These are phyloP conservation scores for Daldinia caldariorum DNA, from an alignment of 495 filamentous ascomycete species.

Conservation along the genomic window DNA sequence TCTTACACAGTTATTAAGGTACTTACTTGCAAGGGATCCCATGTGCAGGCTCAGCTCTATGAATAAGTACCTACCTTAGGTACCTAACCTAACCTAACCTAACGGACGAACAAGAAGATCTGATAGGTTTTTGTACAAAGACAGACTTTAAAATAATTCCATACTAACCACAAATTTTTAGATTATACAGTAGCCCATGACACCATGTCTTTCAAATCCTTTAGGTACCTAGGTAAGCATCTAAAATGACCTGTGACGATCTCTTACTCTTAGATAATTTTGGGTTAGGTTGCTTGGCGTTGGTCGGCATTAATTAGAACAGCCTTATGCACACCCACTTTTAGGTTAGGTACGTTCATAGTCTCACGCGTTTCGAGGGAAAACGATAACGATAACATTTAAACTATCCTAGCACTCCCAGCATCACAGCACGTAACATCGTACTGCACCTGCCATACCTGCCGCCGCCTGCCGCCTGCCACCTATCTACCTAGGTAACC, in stretches of 20 bases:
- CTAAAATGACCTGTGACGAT: background rate
- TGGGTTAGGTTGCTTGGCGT: background rate
- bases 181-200: no score
- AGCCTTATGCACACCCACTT: conserved; percentile 29
- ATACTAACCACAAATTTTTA: no score
- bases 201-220: no score
- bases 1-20: no score
- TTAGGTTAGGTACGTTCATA: conserved; percentile 22
- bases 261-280: background rate
- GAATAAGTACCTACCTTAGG: no score
- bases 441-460: background rate
- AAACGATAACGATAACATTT: conserved; percentile 42
- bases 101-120: no score
- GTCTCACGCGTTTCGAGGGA: conserved; percentile 35
- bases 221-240: background rate
- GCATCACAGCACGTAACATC: background rate
- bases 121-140: no score
- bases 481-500: conserved; percentile 1
- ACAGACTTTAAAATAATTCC: no score
- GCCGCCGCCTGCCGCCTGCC: background rate
- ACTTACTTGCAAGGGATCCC: no score
- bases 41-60: no score
- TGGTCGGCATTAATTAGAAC: conserved; percentile 21
- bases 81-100: no score
- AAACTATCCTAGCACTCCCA: background rate